Conservation (phyloP, 441 rosid genomes). For the Viola pubescens region DNA sequence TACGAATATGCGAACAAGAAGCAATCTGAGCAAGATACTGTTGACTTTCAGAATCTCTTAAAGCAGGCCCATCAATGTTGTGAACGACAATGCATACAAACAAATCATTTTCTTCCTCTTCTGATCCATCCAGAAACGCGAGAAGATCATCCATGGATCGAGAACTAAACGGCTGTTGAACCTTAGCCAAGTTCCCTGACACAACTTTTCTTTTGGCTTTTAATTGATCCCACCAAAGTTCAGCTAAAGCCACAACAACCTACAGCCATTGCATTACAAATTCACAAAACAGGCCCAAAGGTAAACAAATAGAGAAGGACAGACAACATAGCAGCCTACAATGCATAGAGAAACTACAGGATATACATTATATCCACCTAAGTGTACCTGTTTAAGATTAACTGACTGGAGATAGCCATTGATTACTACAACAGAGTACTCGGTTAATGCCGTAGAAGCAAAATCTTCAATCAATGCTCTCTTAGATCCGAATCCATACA, state of each 20-base stretch:
- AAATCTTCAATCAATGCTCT: constrained; percentile 73
- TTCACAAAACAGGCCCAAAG: neutral
- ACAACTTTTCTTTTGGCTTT: constrained; percentile 38
- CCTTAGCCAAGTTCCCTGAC: constrained; percentile 27
- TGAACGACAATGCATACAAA: constrained; percentile 63
- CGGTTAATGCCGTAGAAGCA: constrained; percentile 63
- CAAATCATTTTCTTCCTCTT: constrained; percentile 38
- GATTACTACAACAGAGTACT: constrained; percentile 71
- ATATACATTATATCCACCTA: too few species aligned
- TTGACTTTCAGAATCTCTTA: constrained; percentile 60
- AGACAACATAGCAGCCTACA: neutral
- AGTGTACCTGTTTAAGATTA: constrained; percentile 71
- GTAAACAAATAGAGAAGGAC: too few species aligned
- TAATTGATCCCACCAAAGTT: constrained; percentile 58
- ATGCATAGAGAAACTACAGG: neutral
- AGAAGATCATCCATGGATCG: constrained; percentile 69
- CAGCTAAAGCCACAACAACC: constrained; percentile 58
- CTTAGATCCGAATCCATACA: constrained; percentile 95
- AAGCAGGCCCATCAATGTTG: constrained; percentile 85
- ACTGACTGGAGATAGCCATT: constrained; percentile 84
- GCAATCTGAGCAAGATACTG: constrained; percentile 50
- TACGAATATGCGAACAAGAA: constrained; percentile 58
- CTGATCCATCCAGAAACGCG: constrained; percentile 47
- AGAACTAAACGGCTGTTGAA: constrained; percentile 52
- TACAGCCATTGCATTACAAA: constrained; percentile 19